Conservation (phyloP, 805 yeast species). For the Grigorovia yakushimaensis region DNA sequence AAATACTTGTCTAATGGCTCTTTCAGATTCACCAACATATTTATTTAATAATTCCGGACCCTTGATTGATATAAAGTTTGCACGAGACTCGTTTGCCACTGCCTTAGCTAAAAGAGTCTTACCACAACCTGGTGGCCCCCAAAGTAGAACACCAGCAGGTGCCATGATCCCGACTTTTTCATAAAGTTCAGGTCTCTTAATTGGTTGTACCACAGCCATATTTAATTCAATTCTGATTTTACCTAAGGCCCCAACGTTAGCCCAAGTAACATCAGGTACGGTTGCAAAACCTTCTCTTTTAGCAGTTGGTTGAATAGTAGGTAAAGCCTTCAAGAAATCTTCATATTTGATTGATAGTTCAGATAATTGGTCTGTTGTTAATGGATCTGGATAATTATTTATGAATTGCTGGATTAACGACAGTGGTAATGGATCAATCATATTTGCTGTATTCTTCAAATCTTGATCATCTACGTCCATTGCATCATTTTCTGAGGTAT, state of each 20-base stretch:
- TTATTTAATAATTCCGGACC: conserved; percentile 94
- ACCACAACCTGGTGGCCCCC: conserved; percentile 99
- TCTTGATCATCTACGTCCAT: conserved; percentile 12
- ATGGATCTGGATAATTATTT: conserved; percentile 64
- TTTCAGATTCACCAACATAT: conserved; percentile 93
- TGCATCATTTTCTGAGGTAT: conserved; percentile 5
- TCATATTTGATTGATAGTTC: conserved; percentile 66
- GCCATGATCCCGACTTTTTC: conserved; percentile 89
- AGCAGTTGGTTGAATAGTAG: conserved; percentile 93
- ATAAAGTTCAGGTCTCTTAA: conserved; percentile 82
- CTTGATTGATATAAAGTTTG: conserved; percentile 89
- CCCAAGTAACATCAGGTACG: conserved; percentile 96
- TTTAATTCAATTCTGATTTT: conserved; percentile 80
- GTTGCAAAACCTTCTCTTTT: conserved; percentile 98
- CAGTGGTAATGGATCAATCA: conserved; percentile 29
- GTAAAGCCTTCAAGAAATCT: conserved; percentile 79
- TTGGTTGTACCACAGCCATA: conserved; percentile 97
- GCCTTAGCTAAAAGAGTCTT: conserved; percentile 94
- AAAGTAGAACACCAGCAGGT: conserved; percentile 91
- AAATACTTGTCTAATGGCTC: conserved; percentile 89
- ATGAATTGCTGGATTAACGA: conserved; percentile 70
- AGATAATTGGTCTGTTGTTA: conserved; percentile 63
- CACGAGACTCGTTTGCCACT: conserved; percentile 93
- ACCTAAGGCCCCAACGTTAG: conserved; percentile 81
- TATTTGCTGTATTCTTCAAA: conserved; percentile 26